Conservation (phyloP, 345 rosid species). For the Ailanthus altissimus region DNA sequence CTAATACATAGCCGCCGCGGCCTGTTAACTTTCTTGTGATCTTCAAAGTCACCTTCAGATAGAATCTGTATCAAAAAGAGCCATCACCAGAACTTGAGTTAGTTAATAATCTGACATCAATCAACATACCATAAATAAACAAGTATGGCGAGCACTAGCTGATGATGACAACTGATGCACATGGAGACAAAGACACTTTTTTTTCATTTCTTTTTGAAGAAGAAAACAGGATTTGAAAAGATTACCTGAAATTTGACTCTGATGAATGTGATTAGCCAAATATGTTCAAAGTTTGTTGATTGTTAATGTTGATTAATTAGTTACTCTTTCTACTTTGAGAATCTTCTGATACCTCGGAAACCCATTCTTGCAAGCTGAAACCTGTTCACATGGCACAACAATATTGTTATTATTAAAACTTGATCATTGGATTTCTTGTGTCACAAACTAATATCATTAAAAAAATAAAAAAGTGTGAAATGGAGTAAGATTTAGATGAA, state of each 20-base stretch:
- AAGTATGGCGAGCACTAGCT: background rate
- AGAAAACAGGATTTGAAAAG: background rate
- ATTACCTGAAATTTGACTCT: slow-evolving; percentile 46
- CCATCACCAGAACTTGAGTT: slow-evolving; percentile 15
- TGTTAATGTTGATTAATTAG: slow-evolving; percentile 19
- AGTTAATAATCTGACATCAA: background rate
- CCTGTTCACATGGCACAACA: slow-evolving; percentile 42
- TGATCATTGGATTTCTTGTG: background rate
- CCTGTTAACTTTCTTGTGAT: slow-evolving; percentile 12
- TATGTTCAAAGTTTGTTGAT: background rate
- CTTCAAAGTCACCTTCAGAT: slow-evolving; percentile 10
- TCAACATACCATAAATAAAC: background rate
- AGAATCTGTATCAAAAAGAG: slow-evolving; percentile 23
- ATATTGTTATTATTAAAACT: background rate
- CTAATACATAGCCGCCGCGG: background rate
- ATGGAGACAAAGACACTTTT: background rate
- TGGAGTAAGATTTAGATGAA: background rate
- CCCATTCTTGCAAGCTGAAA: slow-evolving; percentile 82
- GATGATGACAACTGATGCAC: background rate
- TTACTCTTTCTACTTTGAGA: slow-evolving; percentile 56
- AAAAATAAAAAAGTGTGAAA: background rate
- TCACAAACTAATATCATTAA: background rate
- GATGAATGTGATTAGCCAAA: slow-evolving; percentile 31
- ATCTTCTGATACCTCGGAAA: slow-evolving; percentile 76
- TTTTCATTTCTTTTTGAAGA: background rate